A percentile compares a stretch with the other conserved stretches of the same genome.
These are phyloP conservation scores for Gaeumannomyces tritici DNA, from an alignment of 2,329 filamentous ascomycete species.

Conservation along the genomic window DNA sequence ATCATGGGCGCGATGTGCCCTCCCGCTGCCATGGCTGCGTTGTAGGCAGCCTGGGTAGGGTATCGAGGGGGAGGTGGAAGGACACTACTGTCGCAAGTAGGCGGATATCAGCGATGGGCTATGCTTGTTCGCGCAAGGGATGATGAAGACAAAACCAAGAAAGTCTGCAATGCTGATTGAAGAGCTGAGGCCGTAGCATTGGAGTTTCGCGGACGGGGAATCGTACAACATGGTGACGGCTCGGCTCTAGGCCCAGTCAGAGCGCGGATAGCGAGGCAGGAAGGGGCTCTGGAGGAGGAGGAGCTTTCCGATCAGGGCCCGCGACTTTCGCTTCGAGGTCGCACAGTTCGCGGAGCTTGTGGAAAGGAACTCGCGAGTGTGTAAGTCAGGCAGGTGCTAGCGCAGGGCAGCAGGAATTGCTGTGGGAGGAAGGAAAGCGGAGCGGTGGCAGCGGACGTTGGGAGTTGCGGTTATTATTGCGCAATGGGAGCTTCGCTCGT, in stretches of 20 bases:
- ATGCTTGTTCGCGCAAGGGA: neutral
- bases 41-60: conserved; percentile 62
- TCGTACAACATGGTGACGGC: neutral
- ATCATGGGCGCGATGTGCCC: conserved; percentile 65
- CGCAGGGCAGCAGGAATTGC: neutral
- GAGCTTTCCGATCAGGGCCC: neutral
- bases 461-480: neutral
- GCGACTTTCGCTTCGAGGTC: neutral
- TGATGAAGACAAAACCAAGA: neutral
- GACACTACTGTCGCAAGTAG: conserved; percentile 44
- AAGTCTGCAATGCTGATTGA: neutral
- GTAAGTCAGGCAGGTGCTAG: neutral
- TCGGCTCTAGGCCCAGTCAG: neutral
- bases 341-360: neutral
- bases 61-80: conserved; percentile 82
- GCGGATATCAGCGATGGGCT: neutral
- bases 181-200: neutral
- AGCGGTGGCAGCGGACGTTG: neutral
- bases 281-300: neutral
- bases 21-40: conserved; percentile 55
- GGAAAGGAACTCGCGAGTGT: neutral
- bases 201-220: neutral
- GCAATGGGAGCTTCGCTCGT: neutral
- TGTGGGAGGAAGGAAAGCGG: neutral
- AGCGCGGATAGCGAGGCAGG: neutral